Evolutionary conservation across 352 stramenopile genomes (phyloP), one percentile per base, ranked within the genome.

Genomic region (Pythium utonaiense): DNA sequence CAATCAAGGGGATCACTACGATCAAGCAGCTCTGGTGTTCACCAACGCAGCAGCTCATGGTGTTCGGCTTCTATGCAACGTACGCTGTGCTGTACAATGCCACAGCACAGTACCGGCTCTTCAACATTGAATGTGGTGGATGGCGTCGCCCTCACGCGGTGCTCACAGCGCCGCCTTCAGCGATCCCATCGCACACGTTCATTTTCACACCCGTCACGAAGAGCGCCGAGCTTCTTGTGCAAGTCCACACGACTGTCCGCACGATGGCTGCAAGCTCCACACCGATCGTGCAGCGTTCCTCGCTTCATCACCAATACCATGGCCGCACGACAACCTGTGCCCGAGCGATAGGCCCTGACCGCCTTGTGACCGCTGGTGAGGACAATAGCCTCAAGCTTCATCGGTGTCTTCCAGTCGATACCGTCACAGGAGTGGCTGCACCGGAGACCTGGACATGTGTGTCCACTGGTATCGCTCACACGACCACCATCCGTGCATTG

Each of bases 301-400:
- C 84, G 31, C 53, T 92, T 16, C 82, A 92, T 25, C 71, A 89
- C 31, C 72, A 80, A 27, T 80, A 79, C 47, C 86, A 95, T 22
- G 81, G 86, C 13, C 83, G 82, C 22, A 93, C 90, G 70, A 88
- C 77, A 17, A 90, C 73, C 38, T 89, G 80, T 53, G 77, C 83
- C 12, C 63, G 65, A 17, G 77, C 75, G 42, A 57, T 91, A 14
- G 73, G 69, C 44, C 36, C 27, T 17, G 60, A 78, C 13, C 71
- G 66, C 0, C 50, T 96, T 12, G 62, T 93, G 51, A 93, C 86
- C 2, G 82, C 84, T 12, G 74, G 75, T 24, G 86, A 96, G 53
- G 86, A 96, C 69, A 93, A 94, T 64, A 85, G 79, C 17, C 53
- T 96, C 30, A 90, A 91, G 63, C 68, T 95, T 8, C 81, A 94